Percentiles rank a stretch among this genome's conserved stretches.
phyloP scores from a whole-genome alignment of 139 green algal species.

The Volvox africanus region DNA sequence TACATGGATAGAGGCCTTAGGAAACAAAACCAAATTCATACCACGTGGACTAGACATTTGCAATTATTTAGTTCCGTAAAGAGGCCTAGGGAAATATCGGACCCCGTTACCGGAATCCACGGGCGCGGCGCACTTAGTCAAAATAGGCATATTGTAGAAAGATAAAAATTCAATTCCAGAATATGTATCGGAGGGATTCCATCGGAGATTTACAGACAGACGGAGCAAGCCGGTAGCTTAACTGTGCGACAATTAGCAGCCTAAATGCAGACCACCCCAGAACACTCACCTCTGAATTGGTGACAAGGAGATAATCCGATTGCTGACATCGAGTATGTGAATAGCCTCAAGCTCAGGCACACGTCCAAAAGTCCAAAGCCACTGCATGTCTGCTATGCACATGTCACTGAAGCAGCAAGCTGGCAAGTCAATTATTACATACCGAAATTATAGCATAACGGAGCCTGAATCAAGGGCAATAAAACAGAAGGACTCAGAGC shows the following conservation, averaged over 20 bases:
- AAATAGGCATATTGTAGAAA: too few relatives aligned
- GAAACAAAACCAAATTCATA: not conserved
- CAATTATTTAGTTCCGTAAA: too few relatives aligned
- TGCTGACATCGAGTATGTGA: slow-evolving; percentile 4
- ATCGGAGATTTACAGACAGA: too few relatives aligned
- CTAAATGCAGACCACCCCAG: not conserved
- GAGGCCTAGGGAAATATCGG: too few relatives aligned
- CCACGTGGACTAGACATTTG: not conserved
- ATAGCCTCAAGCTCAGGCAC: slow-evolving; percentile 36
- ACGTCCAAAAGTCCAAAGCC: slow-evolving; percentile 54
- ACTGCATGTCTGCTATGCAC: slow-evolving; percentile 8
- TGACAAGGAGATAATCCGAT: slow-evolving; percentile 7
- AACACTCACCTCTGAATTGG: not conserved
- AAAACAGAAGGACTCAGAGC: not conserved
- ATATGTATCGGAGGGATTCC: not conserved
- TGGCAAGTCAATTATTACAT: not conserved
- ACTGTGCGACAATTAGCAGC: not conserved
- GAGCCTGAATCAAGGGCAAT: not conserved
- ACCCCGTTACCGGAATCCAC: too few relatives aligned
- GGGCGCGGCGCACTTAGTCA: not conserved
- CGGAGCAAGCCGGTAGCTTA: not conserved
- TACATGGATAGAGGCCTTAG: not conserved
- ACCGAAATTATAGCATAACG: not conserved
- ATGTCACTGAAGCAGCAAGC: not conserved
- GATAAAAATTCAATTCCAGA: not conserved